phyloP scores from a whole-genome alignment of 257 asterid species.

The Solanum appendiculatum region DNA sequence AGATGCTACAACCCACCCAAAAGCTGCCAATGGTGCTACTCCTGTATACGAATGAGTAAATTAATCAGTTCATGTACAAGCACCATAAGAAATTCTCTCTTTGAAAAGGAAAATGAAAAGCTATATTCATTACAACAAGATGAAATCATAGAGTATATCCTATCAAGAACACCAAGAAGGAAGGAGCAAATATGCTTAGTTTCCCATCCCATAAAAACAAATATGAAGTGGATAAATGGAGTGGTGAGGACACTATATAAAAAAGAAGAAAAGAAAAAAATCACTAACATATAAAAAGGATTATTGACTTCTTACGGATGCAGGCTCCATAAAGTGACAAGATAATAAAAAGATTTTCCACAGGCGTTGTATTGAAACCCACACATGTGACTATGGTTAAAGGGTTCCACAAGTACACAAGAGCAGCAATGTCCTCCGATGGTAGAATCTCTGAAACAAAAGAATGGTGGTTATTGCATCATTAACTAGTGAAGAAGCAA shows the following conservation, averaged over 20 bases:
- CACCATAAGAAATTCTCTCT: background rate
- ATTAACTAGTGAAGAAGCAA: slow-evolving; percentile 2
- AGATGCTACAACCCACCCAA: slow-evolving; percentile 91
- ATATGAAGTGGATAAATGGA: background rate
- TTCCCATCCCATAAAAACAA: background rate
- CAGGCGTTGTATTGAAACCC: slow-evolving; percentile 81
- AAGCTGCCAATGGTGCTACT: slow-evolving; percentile 72
- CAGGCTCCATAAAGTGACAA: slow-evolving; percentile 85
- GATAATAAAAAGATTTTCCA: slow-evolving; percentile 68
- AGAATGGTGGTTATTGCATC: background rate
- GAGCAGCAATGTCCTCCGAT: slow-evolving; percentile 86
- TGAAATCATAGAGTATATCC: background rate
- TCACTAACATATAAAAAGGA: slow-evolving; percentile 5
- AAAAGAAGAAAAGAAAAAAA: background rate
- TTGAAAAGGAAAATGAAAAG: background rate
- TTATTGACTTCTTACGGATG: slow-evolving; percentile 40
- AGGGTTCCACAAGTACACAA: slow-evolving; percentile 93
- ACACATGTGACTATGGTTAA: slow-evolving; percentile 76
- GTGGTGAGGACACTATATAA: background rate
- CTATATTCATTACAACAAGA: background rate
- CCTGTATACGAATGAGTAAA: slow-evolving; percentile 37
- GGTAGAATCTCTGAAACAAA: slow-evolving; percentile 51
- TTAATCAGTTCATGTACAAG: slow-evolving; percentile 5
- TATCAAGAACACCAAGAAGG: background rate
- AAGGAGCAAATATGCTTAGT: background rate